Conservation (phyloP, 1,284 basidiomycete species). For the Sporisorium iseilematis-ciliati region DNA sequence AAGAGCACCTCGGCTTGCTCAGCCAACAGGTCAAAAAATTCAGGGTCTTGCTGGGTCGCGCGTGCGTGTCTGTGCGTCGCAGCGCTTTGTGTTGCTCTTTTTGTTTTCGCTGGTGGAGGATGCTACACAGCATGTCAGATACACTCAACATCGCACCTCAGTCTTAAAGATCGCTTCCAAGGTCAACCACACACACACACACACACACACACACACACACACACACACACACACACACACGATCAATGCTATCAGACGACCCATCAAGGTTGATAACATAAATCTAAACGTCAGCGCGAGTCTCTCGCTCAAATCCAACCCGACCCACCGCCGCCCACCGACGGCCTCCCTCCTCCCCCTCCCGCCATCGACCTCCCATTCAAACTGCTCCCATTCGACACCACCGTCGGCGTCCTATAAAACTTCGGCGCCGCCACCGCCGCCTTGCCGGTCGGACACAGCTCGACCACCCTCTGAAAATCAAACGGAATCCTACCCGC, state of each 20-base stretch:
- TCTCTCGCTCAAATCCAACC: slow-evolving; percentile 35
- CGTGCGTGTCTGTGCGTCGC: slow-evolving; percentile 10
- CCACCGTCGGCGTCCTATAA: slow-evolving; percentile 30
- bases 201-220: not conserved
- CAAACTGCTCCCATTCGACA: slow-evolving; percentile 38
- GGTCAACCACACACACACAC: no score
- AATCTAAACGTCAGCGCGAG: not conserved
- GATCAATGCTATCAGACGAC: not conserved
- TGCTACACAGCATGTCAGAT: not conserved
- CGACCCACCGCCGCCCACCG: slow-evolving; percentile 29
- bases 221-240: not conserved
- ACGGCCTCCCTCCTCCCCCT: slow-evolving; percentile 28
- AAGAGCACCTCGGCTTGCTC: not conserved
- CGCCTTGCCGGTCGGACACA: slow-evolving; percentile 32
- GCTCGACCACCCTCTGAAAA: slow-evolving; percentile 48
- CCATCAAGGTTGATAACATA: not conserved
- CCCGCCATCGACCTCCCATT: slow-evolving; percentile 31
- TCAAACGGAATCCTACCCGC: slow-evolving; percentile 45
- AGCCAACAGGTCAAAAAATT: slow-evolving; percentile 24
- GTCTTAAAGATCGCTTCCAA: no score
- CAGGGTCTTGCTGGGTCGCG: slow-evolving; percentile 18
- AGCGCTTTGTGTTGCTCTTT: slow-evolving; percentile 9
- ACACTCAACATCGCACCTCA: no score
- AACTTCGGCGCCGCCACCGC: slow-evolving; percentile 31
- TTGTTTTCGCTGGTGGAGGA: slow-evolving; percentile 22